phyloP scores from a whole-genome alignment of 176 grass and related monocot genomes.

The Lolium perenne region DNA sequence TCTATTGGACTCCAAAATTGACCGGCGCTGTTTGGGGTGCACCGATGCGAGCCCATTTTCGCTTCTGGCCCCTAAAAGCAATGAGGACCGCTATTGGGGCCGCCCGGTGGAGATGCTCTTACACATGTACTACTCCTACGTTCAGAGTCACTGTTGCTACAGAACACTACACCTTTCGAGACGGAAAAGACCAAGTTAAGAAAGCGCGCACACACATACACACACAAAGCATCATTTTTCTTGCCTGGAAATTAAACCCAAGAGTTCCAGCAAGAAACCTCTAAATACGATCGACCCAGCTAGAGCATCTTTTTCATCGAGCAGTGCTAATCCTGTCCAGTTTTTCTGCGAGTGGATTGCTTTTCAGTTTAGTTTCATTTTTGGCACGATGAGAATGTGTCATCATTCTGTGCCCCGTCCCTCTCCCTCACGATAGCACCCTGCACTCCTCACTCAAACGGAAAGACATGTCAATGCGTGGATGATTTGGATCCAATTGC shows the following conservation, averaged over 20 bases:
- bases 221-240: not conserved
- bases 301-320: not conserved
- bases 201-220: not conserved
- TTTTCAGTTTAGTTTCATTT: not conserved
- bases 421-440: not conserved
- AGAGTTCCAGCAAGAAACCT: slow-evolving; percentile 16
- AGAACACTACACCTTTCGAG: not conserved
- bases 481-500: not conserved
- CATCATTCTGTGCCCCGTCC: not conserved
- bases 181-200: not conserved
- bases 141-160: not conserved
- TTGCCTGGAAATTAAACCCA: not conserved
- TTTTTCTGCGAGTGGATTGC: not conserved
- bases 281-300: not conserved
- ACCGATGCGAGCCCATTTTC: too few species aligned
- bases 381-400: not conserved
- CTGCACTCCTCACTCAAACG: not conserved
- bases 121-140: not conserved
- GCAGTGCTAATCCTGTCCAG: too few species aligned
- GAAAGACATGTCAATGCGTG: not conserved
- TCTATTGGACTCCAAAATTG: too few species aligned
- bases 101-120: too few species aligned
- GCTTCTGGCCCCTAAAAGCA: too few species aligned
- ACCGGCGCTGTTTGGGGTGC: too few species aligned
- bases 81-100: too few species aligned